Conservation (phyloP, 2,329 filamentous ascomycete species). For the Fusarium temperatum region DNA sequence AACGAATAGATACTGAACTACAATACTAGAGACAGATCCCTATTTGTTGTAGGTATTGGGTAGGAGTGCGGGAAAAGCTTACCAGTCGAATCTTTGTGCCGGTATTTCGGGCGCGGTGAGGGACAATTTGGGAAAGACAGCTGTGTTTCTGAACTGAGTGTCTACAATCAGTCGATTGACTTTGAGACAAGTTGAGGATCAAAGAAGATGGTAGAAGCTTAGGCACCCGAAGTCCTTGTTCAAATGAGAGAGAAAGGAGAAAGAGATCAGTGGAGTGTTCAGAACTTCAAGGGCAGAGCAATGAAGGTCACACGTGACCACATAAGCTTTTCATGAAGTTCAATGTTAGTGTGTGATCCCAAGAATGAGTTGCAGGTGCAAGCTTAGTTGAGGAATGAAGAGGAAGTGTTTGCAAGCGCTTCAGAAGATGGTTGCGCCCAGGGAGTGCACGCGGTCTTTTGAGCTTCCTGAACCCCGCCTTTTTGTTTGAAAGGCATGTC, state of each 20-base stretch:
- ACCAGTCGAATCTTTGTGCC: conserved; percentile 1
- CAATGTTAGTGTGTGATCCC: neutral
- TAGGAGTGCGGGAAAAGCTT: neutral
- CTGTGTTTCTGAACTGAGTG: conserved; percentile 8
- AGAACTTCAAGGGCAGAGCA: neutral
- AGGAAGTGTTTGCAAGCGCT: neutral
- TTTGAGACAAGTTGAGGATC: neutral
- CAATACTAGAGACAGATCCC: neutral
- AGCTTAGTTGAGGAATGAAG: neutral
- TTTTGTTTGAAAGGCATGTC: neutral
- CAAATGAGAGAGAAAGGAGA: neutral
- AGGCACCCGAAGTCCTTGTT: neutral
- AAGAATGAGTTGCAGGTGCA: neutral
- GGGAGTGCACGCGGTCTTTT: neutral
- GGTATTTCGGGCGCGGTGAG: neutral
- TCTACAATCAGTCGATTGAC: neutral
- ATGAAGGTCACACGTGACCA: neutral
- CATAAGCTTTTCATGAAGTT: neutral
- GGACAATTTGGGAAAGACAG: conserved; percentile 4
- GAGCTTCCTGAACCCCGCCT: neutral
- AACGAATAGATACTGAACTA: neutral
- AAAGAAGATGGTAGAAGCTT: neutral
- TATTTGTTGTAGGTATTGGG: neutral
- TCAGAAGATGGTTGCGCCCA: neutral
- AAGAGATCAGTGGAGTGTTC: neutral